Percentiles rank a stretch among this genome's conserved stretches.
Evolutionary conservation across 768 basidiomycete genomes (phyloP).

Genomic region (Dacryopinax spathularia): DNA sequence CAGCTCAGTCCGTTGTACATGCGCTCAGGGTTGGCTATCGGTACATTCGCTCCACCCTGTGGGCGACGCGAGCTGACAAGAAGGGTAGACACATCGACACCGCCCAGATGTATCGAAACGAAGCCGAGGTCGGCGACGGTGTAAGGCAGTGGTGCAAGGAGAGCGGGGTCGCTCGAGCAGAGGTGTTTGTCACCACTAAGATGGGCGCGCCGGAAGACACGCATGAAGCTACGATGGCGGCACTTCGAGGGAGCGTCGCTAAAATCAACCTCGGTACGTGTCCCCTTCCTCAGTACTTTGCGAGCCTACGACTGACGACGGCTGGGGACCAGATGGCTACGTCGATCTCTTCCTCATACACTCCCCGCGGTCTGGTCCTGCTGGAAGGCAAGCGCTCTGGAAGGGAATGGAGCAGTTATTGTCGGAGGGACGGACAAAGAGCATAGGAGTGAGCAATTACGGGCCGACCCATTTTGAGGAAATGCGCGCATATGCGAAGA

Average conservation of each 20-base stretch:
- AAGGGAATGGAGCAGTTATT: constrained; percentile 51
- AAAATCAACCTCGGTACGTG: constrained; percentile 30
- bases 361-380: constrained; percentile 48
- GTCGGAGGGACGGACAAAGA: constrained; percentile 46
- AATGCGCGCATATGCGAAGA: constrained; percentile 45
- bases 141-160: constrained; percentile 15
- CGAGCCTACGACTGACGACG: not conserved
- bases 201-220: constrained; percentile 42
- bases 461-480: constrained; percentile 60
- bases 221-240: constrained; percentile 44
- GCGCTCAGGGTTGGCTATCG: constrained; percentile 52
- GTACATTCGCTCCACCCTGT: not conserved
- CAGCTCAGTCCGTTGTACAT: constrained; percentile 36
- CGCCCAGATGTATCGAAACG: constrained; percentile 47
- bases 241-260: constrained; percentile 45
- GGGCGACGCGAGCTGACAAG: not conserved
- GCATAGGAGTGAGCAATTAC: constrained; percentile 75
- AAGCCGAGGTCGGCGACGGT: constrained; percentile 16
- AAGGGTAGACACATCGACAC: constrained; percentile 49
- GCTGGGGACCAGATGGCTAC: constrained; percentile 29
- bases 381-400: constrained; percentile 55
- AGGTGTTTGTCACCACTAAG: constrained; percentile 69
- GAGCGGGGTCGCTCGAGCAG: constrained; percentile 38
- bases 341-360: constrained; percentile 71
- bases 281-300: not conserved